Evolutionary conservation across 2,329 filamentous ascomycete species (phyloP), one percentile per base, ranked within the genome.

Genomic region (Fusarium pininemorale): DNA sequence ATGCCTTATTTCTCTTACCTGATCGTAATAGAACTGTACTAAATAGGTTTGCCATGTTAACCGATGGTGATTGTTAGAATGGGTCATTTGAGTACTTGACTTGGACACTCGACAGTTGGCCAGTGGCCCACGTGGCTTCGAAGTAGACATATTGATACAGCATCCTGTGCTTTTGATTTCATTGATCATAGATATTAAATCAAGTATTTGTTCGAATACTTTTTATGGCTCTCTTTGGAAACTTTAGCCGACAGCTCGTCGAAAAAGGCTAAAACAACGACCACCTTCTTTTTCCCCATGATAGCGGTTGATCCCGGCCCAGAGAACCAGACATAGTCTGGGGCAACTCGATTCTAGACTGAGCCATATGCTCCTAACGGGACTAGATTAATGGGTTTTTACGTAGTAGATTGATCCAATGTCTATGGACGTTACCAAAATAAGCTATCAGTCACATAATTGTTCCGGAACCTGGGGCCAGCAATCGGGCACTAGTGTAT

Each of bases 181-280:
- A 32, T 32, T 32, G 11, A 50, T 18, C 28, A 32, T n/a, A 2
- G 28, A n/a, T 35, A 26, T 53, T 37, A 24, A 20, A 37, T 14
- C 16, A 37, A 7, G 6, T 15, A 53, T 24, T 24, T 24, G 15
- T 18, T 51, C 30, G 11, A 7, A 7, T 37, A 24, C 18, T 53
- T 26, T 35, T 20, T 35, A 35, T 32, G 28, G 45, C 50, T 37
- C 18, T 7, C 57, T 57, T 45, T 5, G 32, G 62, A 51, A 45
- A 66, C 5, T 30, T 37, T 48, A 54, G 35, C 54, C 47, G 47
- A 68, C 16, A 58, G 7, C 26, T 37, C 7, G 18, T 30, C 14
- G 24, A 39, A 66, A 59, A 47, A 16, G 53, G 62, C 26, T 42
- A 66, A 66, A 54, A 66, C 3, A 53, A 60, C 37, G 62, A 37